A percentile compares a stretch with the other conserved stretches of the same genome.
Conservation (phyloP, 2,329 filamentous ascomycete species). For the Byssochlamys sp. region DNA sequence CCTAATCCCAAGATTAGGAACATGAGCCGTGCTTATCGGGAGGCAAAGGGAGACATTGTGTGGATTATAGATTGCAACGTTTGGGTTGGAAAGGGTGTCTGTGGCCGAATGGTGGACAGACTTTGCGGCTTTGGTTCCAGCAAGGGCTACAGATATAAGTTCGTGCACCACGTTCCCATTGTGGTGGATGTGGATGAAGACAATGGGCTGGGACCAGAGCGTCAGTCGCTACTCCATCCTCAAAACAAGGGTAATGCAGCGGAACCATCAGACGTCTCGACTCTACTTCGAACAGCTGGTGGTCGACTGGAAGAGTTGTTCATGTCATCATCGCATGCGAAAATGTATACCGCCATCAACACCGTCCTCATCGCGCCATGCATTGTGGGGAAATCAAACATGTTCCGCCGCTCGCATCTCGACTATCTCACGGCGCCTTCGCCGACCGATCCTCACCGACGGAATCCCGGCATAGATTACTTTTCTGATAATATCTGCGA, state of each 20-base stretch:
- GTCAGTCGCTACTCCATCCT: slow-evolving; percentile 16
- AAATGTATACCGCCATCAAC: slow-evolving; percentile 97
- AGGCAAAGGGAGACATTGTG: slow-evolving; percentile 75
- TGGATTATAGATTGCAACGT: slow-evolving; percentile 97
- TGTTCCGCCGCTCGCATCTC: slow-evolving; percentile 90
- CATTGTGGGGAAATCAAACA: slow-evolving; percentile 92
- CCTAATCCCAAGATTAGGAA: slow-evolving; percentile 99
- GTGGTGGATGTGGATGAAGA: slow-evolving; percentile 59
- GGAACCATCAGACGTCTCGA: slow-evolving; percentile 14
- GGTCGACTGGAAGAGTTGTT: slow-evolving; percentile 89
- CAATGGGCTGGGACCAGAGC: slow-evolving; percentile 16
- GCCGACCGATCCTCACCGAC: slow-evolving; percentile 33
- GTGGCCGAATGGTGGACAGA: slow-evolving; percentile 80
- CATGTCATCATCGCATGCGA: slow-evolving; percentile 84
- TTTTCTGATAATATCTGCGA: slow-evolving; percentile 97
- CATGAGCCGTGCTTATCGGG: slow-evolving; percentile 83
- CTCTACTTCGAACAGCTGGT: slow-evolving; percentile 46
- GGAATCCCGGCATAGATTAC: slow-evolving; percentile 67
- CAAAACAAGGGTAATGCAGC: slow-evolving; percentile 8
- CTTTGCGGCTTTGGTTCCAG: slow-evolving; percentile 57
- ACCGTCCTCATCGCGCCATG: slow-evolving; percentile 83
- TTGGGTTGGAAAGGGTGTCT: slow-evolving; percentile 71
- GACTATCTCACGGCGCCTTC: slow-evolving; percentile 58
- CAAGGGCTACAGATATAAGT: slow-evolving; percentile 57
- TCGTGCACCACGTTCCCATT: slow-evolving; percentile 87